Percentiles rank a stretch among this genome's conserved stretches.
phyloP scores from a whole-genome alignment of 2,329 filamentous ascomycete genomes.

The Cordyceps fumosorosea region DNA sequence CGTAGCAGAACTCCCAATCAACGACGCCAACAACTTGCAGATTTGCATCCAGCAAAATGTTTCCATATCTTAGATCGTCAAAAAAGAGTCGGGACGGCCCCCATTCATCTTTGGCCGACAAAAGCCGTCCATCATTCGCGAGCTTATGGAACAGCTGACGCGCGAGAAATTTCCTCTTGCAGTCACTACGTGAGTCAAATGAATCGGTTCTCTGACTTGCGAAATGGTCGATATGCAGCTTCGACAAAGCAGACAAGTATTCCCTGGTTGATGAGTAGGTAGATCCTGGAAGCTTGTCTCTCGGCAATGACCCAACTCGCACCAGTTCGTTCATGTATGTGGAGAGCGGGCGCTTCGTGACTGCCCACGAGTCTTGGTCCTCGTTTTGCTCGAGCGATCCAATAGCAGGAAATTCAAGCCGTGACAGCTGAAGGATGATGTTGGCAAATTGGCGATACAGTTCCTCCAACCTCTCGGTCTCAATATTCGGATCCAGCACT shows the following conservation, averaged over 20 bases:
- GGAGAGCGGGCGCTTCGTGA: background rate
- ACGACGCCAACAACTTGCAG: background rate
- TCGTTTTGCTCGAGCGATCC: background rate
- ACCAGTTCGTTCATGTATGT: background rate
- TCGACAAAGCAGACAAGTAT: background rate
- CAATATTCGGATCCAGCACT: slow-evolving; percentile 9
- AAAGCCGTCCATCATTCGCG: background rate
- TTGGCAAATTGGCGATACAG: slow-evolving; percentile 9
- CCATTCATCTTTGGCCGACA: background rate
- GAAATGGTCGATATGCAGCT: background rate
- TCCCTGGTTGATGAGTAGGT: background rate
- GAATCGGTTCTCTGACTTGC: background rate
- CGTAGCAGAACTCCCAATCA: slow-evolving; percentile 2
- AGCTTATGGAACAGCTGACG: background rate
- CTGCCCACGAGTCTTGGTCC: background rate
- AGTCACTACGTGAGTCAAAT: background rate
- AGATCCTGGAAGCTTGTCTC: background rate
- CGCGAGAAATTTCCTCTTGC: background rate
- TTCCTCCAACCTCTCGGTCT: slow-evolving; percentile 10
- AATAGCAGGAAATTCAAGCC: background rate
- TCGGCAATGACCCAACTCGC: background rate
- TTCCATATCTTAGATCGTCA: background rate
- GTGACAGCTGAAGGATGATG: background rate
- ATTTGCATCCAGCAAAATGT: background rate
- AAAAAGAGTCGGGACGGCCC: background rate